Conservation (phyloP, 164 flowering plant species). For the Nelumbo lutea region DNA sequence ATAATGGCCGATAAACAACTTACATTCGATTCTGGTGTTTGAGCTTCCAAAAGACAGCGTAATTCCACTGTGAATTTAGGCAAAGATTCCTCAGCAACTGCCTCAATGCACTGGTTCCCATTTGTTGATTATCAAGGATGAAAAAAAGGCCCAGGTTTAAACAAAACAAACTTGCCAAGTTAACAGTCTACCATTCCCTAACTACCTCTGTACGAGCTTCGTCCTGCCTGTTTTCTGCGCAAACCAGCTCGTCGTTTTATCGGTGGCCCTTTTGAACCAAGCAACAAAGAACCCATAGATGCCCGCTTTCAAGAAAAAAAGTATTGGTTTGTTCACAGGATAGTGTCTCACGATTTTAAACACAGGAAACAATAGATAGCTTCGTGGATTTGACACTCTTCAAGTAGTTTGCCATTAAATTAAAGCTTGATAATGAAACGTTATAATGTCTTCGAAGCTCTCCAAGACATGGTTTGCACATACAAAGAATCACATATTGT, state of each 20-base stretch:
- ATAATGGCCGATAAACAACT: conserved; percentile 24
- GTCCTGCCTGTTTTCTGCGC: conserved; percentile 76
- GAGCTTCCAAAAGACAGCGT: conserved; percentile 89
- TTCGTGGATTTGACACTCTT: neutral
- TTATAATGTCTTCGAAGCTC: too few species aligned
- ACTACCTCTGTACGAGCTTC: conserved; percentile 79
- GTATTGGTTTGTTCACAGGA: neutral
- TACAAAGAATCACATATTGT: neutral
- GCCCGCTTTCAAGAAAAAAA: neutral
- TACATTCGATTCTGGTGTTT: conserved; percentile 45
- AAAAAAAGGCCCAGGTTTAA: conserved; percentile 7
- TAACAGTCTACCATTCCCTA: conserved; percentile 30
- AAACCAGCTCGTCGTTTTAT: conserved; percentile 66
- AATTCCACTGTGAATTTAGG: conserved; percentile 57
- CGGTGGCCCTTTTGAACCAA: conserved; percentile 58
- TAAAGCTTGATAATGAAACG: neutral
- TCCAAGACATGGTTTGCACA: too few species aligned
- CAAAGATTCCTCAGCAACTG: conserved; percentile 64
- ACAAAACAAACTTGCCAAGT: conserved; percentile 11
- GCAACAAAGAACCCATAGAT: conserved; percentile 36
- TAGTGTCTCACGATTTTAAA: neutral
- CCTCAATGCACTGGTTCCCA: conserved; percentile 49
- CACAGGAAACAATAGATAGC: neutral
- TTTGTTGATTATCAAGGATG: conserved; percentile 10
- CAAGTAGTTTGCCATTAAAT: conserved; percentile 12